Evolutionary conservation across 108 stramenopile genomes (phyloP).

Genomic region (Heterococcus sp.): DNA sequence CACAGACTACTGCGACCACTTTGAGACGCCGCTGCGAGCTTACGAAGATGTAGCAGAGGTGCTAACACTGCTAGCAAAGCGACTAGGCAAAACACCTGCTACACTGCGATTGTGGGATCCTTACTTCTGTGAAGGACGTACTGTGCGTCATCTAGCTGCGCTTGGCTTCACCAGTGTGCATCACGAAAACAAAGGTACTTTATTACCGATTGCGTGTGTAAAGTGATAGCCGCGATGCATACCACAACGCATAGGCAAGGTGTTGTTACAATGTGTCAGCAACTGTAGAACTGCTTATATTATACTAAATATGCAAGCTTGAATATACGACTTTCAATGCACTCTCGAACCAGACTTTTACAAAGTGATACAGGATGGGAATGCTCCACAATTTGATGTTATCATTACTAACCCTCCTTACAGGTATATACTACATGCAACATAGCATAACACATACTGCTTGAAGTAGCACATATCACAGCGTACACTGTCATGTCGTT

Average conservation of each 20-base stretch:
- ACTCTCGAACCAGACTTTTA: constrained; percentile 70
- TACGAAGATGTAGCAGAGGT: constrained; percentile 79
- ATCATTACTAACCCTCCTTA: constrained; percentile 97
- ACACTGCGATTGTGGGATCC: constrained; percentile 83
- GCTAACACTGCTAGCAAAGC: constrained; percentile 57
- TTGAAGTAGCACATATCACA: too few species aligned
- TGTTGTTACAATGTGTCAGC: too few species aligned
- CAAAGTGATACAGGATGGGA: not conserved
- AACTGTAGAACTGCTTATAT: too few species aligned
- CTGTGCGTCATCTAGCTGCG: constrained; percentile 23
- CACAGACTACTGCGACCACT: constrained; percentile 74
- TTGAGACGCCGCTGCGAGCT: constrained; percentile 85
- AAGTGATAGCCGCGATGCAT: too few species aligned
- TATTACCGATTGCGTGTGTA: too few species aligned
- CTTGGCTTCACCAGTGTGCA: not conserved
- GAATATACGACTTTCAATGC: too few species aligned
- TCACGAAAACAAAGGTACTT: not conserved
- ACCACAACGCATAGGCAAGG: too few species aligned
- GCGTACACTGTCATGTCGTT: too few species aligned
- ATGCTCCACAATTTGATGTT: constrained; percentile 72
- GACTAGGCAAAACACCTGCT: constrained; percentile 43
- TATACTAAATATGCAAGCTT: too few species aligned
- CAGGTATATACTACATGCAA: too few species aligned
- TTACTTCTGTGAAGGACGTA: constrained; percentile 87
- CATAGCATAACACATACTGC: too few species aligned